Base-by-base conservation (phyloP, 257 asterid species). In the Solanum chmielewskii region DNA sequence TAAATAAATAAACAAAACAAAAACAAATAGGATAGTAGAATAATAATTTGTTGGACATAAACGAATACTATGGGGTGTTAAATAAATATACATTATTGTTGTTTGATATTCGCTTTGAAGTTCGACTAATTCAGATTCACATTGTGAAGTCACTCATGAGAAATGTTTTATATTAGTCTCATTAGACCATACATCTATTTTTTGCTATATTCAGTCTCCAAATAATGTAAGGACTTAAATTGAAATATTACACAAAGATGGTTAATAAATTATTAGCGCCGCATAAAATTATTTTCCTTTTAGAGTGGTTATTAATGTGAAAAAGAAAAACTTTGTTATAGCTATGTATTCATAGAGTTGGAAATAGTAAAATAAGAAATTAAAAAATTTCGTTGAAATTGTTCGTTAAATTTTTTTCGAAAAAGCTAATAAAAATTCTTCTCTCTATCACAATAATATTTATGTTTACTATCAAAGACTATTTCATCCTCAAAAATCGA, bases 361-460 rank as follows among this genome's bases (percentile, higher is more conserved):
- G 4, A 9, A 3, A 59, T 59, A 9, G 12, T 60, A 21, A 9
- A 60, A 21, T 21, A 60, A 1, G 13, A 60, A 60, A 21, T 21
- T 59, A 6, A 59, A 21, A 59, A 2, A 20, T 59, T 21, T 59
- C 1, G 12, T 59, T 59, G 0, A 60, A 21, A 60, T 60, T 49
- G 0, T 6, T 4, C 0, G 62, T 16, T 52, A 6, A 52, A 6
- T 52, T 52, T 52, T 52, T 4, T 6, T 33, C 35, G 35, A 0
- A 52, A 52, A 52, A 52, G 1, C n/a, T 52, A 52, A 52, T 52
- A 16, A 6, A 23, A 23, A 1, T 23, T 11, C 4, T 62, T 62
- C 15, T 62, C 7, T 23, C 7, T 23, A 23, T 10, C 0, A 0
- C 64, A 56, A 23, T 23, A 62, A 62, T 62, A 60, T 14, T 60